Conservation (phyloP, 1,284 basidiomycete genomes). For the Ceratobasidium sp. region DNA sequence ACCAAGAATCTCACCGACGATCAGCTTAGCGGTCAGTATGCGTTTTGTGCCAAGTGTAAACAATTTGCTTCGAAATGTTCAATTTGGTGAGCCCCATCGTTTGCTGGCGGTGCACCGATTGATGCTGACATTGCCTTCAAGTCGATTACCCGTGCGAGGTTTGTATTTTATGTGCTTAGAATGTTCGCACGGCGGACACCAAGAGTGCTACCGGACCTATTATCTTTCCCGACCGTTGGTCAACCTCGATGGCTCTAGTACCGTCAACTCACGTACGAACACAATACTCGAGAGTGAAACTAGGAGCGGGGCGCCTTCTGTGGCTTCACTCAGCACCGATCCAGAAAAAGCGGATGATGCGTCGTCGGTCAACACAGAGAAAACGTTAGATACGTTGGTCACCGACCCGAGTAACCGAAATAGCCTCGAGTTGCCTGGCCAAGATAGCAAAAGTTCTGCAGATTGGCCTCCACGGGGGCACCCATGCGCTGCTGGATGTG, state of each 20-base stretch:
- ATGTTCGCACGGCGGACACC: constrained; percentile 80
- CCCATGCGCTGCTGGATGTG: constrained; percentile 72
- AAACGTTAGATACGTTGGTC: constrained; percentile 26
- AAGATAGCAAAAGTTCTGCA: constrained; percentile 35
- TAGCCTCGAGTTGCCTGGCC: constrained; percentile 28
- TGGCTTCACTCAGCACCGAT: constrained; percentile 22
- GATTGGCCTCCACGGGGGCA: constrained; percentile 56
- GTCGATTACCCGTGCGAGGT: constrained; percentile 72
- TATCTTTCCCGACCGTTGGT: constrained; percentile 67
- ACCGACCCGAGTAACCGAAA: constrained; percentile 42
- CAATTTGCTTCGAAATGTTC: constrained; percentile 64
- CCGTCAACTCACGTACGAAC: constrained; percentile 42
- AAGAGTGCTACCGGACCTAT: constrained; percentile 73
- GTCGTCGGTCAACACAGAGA: constrained; percentile 39
- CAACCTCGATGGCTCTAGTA: constrained; percentile 54
- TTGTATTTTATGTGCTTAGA: constrained; percentile 75
- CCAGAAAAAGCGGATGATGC: constrained; percentile 37
- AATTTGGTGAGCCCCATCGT: constrained; percentile 69
- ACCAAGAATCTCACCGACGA: neutral
- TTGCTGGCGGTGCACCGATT: neutral
- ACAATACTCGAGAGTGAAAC: constrained; percentile 40
- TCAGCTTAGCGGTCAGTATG: constrained; percentile 22
- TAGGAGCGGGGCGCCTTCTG: constrained; percentile 26
- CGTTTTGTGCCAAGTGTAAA: constrained; percentile 67
- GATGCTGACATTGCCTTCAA: neutral